Evolutionary conservation across 2,329 filamentous ascomycete genomes (phyloP), one percentile per base, ranked within the genome.

Genomic region (Lecanicillium sp.): DNA sequence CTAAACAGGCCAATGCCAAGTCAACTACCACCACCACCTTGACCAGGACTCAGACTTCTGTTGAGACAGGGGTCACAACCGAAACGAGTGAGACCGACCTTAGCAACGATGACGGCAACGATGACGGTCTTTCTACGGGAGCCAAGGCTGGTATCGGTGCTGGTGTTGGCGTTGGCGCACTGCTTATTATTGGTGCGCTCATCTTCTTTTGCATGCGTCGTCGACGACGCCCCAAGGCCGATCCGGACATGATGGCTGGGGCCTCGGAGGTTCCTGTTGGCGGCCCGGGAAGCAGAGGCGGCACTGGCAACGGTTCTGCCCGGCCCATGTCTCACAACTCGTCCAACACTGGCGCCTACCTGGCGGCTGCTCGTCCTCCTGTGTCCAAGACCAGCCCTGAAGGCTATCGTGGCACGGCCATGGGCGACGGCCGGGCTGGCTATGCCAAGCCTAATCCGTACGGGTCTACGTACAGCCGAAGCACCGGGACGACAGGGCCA

Each of bases 71-170:
- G 6, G 22, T 11, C 16, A 58, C 55, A 9, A 40, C 38, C 31
- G 28, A 36, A 9, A 11, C 27, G 2, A 16, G 20, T 16, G 25
- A 29, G 11, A 6, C 35, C n/a, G 35, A 19, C n/a, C 38, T 35
- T 2, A 29, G 29, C 17, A 30, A 33, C 33, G 45, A 35, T 42
- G 44, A 14, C 41, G 42, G 44, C 40, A 40, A 32, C 41, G 29
- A 38, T 43, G 45, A 48, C 9, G 60, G 63, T 4, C 54, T 67
- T 9, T 61, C 59, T 2, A 62, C 56, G 6, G 64, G 63, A 19
- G 64, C 63, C 43, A 65, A 67, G 57, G 61, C 60, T 31, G 64
- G 64, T 38, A 67, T 67, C 28, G 64, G 64, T 38, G 58, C 57
- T 16, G 64, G 60, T 36, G 58, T 53, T 14, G 63, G 56, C 43